phyloP scores from a whole-genome alignment of 805 yeast genomes.

The Saturnispora sekii region DNA sequence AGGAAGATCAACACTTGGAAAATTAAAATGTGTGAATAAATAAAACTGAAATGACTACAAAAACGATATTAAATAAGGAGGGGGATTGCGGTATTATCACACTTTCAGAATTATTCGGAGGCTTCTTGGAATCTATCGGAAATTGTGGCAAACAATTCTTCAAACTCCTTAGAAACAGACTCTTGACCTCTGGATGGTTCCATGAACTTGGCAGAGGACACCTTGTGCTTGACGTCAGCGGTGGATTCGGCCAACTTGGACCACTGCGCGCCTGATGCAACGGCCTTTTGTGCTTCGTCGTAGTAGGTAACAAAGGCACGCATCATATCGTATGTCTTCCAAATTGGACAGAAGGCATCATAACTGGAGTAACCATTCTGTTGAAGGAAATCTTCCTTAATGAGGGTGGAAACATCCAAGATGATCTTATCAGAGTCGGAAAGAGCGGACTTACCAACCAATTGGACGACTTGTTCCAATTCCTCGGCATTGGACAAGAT shows the following conservation, averaged over 20 bases:
- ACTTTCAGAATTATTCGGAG: slow-evolving; percentile 49
- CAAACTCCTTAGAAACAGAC: slow-evolving; percentile 68
- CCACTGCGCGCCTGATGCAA: slow-evolving; percentile 92
- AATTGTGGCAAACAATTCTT: slow-evolving; percentile 60
- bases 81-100: not conserved
- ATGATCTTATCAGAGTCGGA: slow-evolving; percentile 96
- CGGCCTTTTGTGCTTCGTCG: slow-evolving; percentile 97
- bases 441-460: slow-evolving; percentile 96
- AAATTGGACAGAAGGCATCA: slow-evolving; percentile 98
- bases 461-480: slow-evolving; percentile 96
- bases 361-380: slow-evolving; percentile 98
- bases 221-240: slow-evolving; percentile 83
- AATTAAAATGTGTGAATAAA: not conserved
- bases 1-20: not conserved
- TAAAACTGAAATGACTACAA: not conserved
- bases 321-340: slow-evolving; percentile 99
- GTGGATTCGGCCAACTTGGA: slow-evolving; percentile 84
- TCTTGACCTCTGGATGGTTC: slow-evolving; percentile 90
- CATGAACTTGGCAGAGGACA: slow-evolving; percentile 89
- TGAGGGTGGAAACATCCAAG: slow-evolving; percentile 80
- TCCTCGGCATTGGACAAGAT: slow-evolving; percentile 96
- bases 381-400: slow-evolving; percentile 97
- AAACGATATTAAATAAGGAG: not conserved
- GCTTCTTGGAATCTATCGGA: slow-evolving; percentile 93
- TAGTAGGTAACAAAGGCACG: slow-evolving; percentile 82